Conservation (phyloP, 2,329 filamentous ascomycete genomes). For the Hymenoscyphus linearis region DNA sequence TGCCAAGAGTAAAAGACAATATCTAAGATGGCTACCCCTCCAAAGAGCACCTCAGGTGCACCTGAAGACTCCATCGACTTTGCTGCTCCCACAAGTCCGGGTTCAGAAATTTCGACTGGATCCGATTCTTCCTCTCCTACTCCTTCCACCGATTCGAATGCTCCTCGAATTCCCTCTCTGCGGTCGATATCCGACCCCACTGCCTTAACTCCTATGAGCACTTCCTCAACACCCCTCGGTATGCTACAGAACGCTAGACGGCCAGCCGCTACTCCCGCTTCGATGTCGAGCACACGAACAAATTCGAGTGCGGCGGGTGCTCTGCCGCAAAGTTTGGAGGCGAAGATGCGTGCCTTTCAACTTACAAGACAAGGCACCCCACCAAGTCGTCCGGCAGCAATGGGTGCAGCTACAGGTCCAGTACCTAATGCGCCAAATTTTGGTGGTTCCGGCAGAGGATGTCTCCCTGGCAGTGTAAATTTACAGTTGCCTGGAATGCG, state of each 20-base stretch:
- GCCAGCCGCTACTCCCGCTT: conserved; percentile 34
- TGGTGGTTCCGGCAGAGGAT: conserved; percentile 28
- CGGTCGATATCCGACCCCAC: conserved; percentile 56
- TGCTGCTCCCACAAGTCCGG: conserved; percentile 15
- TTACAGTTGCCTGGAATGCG: conserved; percentile 35
- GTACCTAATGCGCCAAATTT: conserved; percentile 25
- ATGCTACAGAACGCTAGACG: conserved; percentile 62
- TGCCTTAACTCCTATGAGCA: conserved; percentile 55
- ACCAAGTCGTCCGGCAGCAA: conserved; percentile 28
- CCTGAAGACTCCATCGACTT: conserved; percentile 24
- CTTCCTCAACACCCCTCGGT: conserved; percentile 80
- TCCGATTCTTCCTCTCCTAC: conserved; percentile 16
- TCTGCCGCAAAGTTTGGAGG: conserved; percentile 59
- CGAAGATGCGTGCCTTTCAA: conserved; percentile 65
- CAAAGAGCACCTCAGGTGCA: conserved; percentile 12
- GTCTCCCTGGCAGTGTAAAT: conserved; percentile 38
- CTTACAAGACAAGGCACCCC: conserved; percentile 57
- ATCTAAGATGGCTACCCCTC: conserved; percentile 21
- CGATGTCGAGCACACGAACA: conserved; percentile 9
- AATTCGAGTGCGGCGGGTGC: conserved; percentile 36
- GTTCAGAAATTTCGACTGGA: conserved; percentile 14
- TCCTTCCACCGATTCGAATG: conserved; percentile 11
- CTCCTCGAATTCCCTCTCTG: conserved; percentile 51
- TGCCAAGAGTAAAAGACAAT: neutral
- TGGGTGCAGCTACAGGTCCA: conserved; percentile 31